phyloP scores from a whole-genome alignment of 305 asterid genomes.

The Solanum hybrid region DNA sequence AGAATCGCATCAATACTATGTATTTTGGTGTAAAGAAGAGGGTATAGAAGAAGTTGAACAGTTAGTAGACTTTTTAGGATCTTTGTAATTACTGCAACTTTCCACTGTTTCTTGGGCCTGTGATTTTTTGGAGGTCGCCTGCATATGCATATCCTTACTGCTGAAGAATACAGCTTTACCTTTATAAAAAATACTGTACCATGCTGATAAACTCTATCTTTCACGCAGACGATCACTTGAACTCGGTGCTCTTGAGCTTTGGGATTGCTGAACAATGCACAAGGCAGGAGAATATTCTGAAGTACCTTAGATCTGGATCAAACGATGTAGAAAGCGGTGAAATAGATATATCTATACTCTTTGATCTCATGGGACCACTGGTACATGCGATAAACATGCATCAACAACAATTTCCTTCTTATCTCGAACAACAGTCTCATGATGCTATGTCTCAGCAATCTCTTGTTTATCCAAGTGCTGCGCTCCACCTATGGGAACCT shows the following conservation, averaged over 20 bases:
- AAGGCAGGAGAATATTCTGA: slow-evolving; percentile 47
- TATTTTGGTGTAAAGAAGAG: background rate
- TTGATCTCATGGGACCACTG: slow-evolving; percentile 41
- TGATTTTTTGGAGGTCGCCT: background rate
- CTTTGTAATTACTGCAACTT: background rate
- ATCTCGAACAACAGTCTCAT: slow-evolving; percentile 11
- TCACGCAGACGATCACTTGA: slow-evolving; percentile 33
- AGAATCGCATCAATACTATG: background rate
- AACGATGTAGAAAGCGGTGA: slow-evolving; percentile 34
- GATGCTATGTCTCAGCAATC: slow-evolving; percentile 30
- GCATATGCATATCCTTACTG: background rate
- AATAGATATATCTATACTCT: slow-evolving; percentile 33
- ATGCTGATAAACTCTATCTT: background rate
- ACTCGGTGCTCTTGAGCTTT: slow-evolving; percentile 35
- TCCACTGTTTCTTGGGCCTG: background rate
- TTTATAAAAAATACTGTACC: background rate
- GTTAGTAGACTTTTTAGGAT: background rate
- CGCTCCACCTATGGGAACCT: slow-evolving; percentile 38
- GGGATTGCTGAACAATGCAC: slow-evolving; percentile 58
- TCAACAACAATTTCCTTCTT: slow-evolving; percentile 27
- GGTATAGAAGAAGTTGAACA: background rate
- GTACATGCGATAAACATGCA: slow-evolving; percentile 28
- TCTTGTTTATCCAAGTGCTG: slow-evolving; percentile 48
- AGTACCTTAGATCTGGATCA: slow-evolving; percentile 52
- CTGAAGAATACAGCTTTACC: background rate